Base-by-base conservation (phyloP, 768 basidiomycete species). In the Daedaleopsis nitida region DNA sequence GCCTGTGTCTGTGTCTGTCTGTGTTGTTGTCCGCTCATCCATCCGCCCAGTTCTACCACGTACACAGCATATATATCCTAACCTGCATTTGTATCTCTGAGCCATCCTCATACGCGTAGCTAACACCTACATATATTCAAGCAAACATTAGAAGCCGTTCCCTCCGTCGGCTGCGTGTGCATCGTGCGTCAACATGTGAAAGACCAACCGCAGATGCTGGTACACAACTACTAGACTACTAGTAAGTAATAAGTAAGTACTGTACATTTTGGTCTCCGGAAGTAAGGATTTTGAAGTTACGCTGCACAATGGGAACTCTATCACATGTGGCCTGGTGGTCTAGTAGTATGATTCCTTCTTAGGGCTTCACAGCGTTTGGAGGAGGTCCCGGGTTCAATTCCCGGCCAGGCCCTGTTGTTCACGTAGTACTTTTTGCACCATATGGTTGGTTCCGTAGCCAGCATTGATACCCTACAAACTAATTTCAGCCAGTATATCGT, bases 321-420 rank as follows among this genome's bases (percentile, higher is more conserved):
- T n/a, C n/a, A n/a, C n/a, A n/a, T n/a, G n/a, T n/a, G 42, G 42
- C 42, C 42, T 43, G 42, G 42, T 43, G 42, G 42, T 43, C 42
- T 43, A 43, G 42, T 43, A 43, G 42, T 43, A 43, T 43, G 42
- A 43, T 43, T 43, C 42, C 42, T 54, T 19, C 12, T 54, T 54
- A n/a, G 52, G 52, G 21, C 42, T 24, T 42, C 23, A 38, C 14
- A 39, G 21, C 42, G 5, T 43, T 60, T 64, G 82, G 86, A 87
- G 86, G 87, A 89, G 87, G 89, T 88, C 86, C 86, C 83, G 86
- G 86, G 87, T 89, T 89, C 87, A 88, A 89, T 88, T 87, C 87
- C 86, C 86, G 83, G 86, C 82, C 80, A 86, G 86, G 87, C 85
- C 86, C 27, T 32, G 27, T 32, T n/a, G n/a, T n/a, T n/a, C n/a